Percentiles rank a stretch among this genome's conserved stretches.
These are phyloP conservation scores for Stromatinia cepivora DNA, from an alignment of 2,329 filamentous ascomycete genomes.

Conservation along the genomic window DNA sequence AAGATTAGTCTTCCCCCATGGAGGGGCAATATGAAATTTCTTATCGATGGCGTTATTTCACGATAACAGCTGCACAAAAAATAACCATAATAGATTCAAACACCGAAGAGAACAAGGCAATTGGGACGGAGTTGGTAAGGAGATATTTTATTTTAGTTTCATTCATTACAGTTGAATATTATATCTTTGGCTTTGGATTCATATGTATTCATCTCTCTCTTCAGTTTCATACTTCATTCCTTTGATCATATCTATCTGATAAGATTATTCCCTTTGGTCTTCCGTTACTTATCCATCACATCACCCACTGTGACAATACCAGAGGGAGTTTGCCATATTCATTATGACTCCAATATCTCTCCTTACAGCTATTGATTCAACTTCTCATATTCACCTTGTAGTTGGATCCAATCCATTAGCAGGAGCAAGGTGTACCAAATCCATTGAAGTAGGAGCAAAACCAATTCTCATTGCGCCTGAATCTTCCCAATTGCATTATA, in stretches of 20 bases:
- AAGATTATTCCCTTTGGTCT: neutral
- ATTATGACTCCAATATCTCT: slow-evolving; percentile 48
- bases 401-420: slow-evolving; percentile 85
- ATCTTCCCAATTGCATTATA: slow-evolving; percentile 58
- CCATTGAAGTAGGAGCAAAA: slow-evolving; percentile 76
- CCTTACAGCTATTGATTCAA: slow-evolving; percentile 71
- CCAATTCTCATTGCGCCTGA: slow-evolving; percentile 77
- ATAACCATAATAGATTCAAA: neutral
- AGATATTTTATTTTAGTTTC: neutral
- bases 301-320: neutral
- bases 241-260: slow-evolving; percentile 8
- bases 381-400: slow-evolving; percentile 75
- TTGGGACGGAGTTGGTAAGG: neutral
- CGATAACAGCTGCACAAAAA: slow-evolving; percentile 3
- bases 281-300: neutral
- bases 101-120: neutral
- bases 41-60: slow-evolving; percentile 23
- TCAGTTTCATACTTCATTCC: neutral
- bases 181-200: neutral
- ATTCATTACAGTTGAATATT: neutral
- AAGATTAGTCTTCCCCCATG: neutral
- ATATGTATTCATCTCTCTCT: neutral
- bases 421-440: slow-evolving; percentile 77
- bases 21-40: slow-evolving; percentile 24
- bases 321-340: neutral